Percentiles rank a stretch among this genome's conserved stretches.
phyloP scores from a whole-genome alignment of 2,329 filamentous ascomycete species.

The Venturia effusa region DNA sequence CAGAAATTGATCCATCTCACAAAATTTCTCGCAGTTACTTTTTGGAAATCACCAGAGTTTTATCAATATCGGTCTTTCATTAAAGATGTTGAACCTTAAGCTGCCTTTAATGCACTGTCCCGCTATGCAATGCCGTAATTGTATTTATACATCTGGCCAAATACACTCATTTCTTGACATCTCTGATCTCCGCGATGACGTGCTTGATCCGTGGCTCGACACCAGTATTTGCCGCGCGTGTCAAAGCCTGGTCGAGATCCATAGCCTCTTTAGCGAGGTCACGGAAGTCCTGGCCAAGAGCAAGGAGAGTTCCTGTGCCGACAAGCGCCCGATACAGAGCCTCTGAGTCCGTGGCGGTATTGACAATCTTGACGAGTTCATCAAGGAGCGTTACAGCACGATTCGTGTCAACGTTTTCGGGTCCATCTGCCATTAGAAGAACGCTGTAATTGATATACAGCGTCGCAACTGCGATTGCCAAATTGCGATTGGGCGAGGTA shows the following conservation, averaged over 20 bases:
- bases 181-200: slow-evolving; percentile 47
- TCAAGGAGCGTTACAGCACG: slow-evolving; percentile 45
- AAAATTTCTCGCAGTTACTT: not conserved
- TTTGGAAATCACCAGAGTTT: not conserved
- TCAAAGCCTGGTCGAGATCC: slow-evolving; percentile 38
- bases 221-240: slow-evolving; percentile 38
- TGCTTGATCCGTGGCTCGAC: slow-evolving; percentile 51
- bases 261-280: slow-evolving; percentile 47
- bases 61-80: not conserved
- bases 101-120: not conserved
- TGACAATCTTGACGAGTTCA: slow-evolving; percentile 52
- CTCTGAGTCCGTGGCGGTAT: slow-evolving; percentile 63
- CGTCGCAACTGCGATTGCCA: slow-evolving; percentile 73
- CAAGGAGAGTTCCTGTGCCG: slow-evolving; percentile 67
- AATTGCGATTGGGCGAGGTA: slow-evolving; percentile 52
- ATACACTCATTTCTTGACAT: not conserved
- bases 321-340: slow-evolving; percentile 74
- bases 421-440: slow-evolving; percentile 40
- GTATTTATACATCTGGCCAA: not conserved
- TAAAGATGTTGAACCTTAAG: not conserved
- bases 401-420: slow-evolving; percentile 27
- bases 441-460: slow-evolving; percentile 78
- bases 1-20: not conserved
- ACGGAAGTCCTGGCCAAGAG: slow-evolving; percentile 48
- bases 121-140: not conserved